Evolutionary conservation across 1,139 yeast genomes (phyloP), one percentile per base, ranked within the genome.

Genomic region (Geotrichum carabidarum): DNA sequence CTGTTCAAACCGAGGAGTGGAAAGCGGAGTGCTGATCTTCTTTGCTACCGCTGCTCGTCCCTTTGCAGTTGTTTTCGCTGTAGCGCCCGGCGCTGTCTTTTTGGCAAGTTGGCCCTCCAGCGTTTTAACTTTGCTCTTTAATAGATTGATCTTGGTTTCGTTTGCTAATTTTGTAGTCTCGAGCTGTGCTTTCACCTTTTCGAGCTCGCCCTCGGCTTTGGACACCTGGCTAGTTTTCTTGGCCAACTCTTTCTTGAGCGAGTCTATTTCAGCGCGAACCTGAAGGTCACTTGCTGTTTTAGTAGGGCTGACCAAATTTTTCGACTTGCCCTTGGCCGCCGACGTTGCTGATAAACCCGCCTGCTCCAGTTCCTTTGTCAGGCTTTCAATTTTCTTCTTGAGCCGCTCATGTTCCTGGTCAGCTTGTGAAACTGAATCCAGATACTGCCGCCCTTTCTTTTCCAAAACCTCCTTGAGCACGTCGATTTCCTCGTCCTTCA

Each of bases 61-160:
- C 27, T 22, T 22, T 22, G 27, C 27, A 22, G 27, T 22, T 5
- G 27, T 22, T 22, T 22, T 22, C 27, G 27, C 5, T 22, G 27
- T 11, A 34, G 37, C 37, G 14, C 37, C 37, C 4, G 37, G 37
- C 37, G 4, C 37, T 7, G 40, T 32, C 32, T 41, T 35, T 15
- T 41, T 36, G 22, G 18, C 40, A 8, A 34, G 38, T 42, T 54
- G 51, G 12, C 35, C 37, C 34, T 55, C 51, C 9, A 52, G 31
- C 1, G 53, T 48, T 37, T 57, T 60, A 31, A 62, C 34, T 47
- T 58, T 60, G 38, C 50, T 37, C 47, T 56, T 58, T 14, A 62
- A 44, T 8, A 51, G 44, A 12, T 59, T 64, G 9, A 59, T 27
- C 51, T 59, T 60, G 3, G 59, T 44, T 30, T 60, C 65, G 44